Evolutionary conservation across 352 stramenopile species (phyloP), one percentile per base, ranked within the genome.

Genomic region (Phytophthora uliginosa): DNA sequence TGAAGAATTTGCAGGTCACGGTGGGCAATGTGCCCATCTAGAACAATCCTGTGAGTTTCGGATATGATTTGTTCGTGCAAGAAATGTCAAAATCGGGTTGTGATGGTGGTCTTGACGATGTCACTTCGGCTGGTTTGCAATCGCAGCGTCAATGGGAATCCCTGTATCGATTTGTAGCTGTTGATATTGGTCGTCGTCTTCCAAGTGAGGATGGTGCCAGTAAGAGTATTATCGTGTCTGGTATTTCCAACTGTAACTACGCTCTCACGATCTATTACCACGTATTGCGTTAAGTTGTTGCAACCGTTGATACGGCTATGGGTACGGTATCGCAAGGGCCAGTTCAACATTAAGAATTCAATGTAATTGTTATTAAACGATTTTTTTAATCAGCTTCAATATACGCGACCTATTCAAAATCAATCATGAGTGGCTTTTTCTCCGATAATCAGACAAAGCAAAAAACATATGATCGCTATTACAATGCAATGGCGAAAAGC

Each of bases 201-300:
- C 47, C 52, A 45, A 45, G 38, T 45, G 38, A 45, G 18, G 38
- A 45, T 45, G 55, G 45, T 55, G 40, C 55, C 0, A 54, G 13
- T 24, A 71, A 70, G 45, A 53, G 15, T 28, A 63, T 63, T 59
- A 54, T 63, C 48, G 42, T 70, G 9, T 70, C 54, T 47, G 47
- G 65, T 26, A 47, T 38, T 26, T 58, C n/a, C 6, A 72, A 71
- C n/a, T 38, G 15, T 5, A 62, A 48, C 4, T 69, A 50, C 26
- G 7, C 52, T 7, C 15, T 62, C 13, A 58, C 63, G 22, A 48
- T 70, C 18, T 63, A 70, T 24, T 70, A 63, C 38, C 63, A 70
- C 31, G 34, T 71, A 26, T 64, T 15, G 40, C 62, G 38, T 51
- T 53, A 69, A 50, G 62, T 53, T 34, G 53, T 58, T 40, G 52